Evolutionary conservation across 2,329 filamentous ascomycete species (phyloP), one percentile per base, ranked within the genome.

Genomic region (Paecilomyces sp.): DNA sequence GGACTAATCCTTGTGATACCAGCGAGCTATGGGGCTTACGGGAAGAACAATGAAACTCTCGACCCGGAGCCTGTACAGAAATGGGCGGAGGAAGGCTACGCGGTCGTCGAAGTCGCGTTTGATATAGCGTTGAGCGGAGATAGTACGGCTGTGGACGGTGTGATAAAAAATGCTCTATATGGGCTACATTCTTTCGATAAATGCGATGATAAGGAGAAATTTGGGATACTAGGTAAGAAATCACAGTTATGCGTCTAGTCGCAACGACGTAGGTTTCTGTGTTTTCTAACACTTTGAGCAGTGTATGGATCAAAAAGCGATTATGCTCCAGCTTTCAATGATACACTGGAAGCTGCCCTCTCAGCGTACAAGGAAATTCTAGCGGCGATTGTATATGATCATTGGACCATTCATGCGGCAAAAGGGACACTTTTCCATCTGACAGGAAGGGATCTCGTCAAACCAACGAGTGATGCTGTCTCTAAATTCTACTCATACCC

Each of bases 41-140:
- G 65, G 13, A 57, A 66, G 50, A 71, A 68, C 34, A 76, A 76
- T 30, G 70, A 71, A 55, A 75, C 73, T 53, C 68, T 79, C 1
- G 80, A 82, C 58, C 86, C 87, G 0, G 77, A 81, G 8, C 83
- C 84, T 0, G 66, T 84, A 13, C 68, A 83, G 61, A 90, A 90
- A 72, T 90, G 88, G 88, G 87, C 86, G 0, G 87, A 90, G 68
- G 88, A 90, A 69, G 85, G 87, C 0, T 89, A 84, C 64, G 77
- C 82, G 0, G 85, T 89, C 2, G 84, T 77, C 0, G 81, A 88
- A 68, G 68, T 89, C 13, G 15, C 13, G 36, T 53, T 53, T 9
- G 18, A 53, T 53, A 53, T 4, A 15, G 25, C n/a, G 18, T 9
- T 1, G 50, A 28, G 18, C 22, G 50, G 18, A 11, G 50, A 22